A percentile compares a stretch with the other conserved stretches of the same genome.
Conservation (phyloP, 305 asterid genomes). For the Withania somnifera region DNA sequence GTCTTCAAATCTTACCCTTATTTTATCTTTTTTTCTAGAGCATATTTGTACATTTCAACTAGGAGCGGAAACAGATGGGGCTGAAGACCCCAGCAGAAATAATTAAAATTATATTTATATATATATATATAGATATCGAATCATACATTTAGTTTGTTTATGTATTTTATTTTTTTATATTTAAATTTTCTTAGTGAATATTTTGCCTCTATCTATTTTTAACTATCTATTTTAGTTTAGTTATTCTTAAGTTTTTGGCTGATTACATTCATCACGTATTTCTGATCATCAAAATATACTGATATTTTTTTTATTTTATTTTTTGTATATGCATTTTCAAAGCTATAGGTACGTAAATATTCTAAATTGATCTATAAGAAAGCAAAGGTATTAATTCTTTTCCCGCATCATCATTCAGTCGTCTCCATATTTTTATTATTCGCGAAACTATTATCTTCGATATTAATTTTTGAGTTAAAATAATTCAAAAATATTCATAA, state of each 20-base stretch:
- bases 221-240: too few species aligned
- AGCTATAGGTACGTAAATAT: too few species aligned
- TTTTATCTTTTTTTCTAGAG: background rate
- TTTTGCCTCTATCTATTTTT: too few species aligned
- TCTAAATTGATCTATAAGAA: too few species aligned
- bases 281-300: background rate
- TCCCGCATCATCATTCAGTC: background rate
- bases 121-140: too few species aligned
- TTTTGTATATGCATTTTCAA: too few species aligned
- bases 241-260: background rate
- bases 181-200: too few species aligned
- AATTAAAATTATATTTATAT: too few species aligned
- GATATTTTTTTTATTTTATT: too few species aligned
- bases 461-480: background rate
- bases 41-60: background rate
- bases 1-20: background rate
- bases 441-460: background rate
- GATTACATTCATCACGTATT: background rate
- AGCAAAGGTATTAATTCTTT: background rate
- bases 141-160: accelerated
- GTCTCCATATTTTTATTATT: too few species aligned
- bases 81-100: accelerated
- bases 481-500: background rate
- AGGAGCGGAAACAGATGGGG: background rate
- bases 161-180: background rate